phyloP scores from a whole-genome alignment of 2,329 filamentous ascomycete genomes.

The Raffaelea albimanens region DNA sequence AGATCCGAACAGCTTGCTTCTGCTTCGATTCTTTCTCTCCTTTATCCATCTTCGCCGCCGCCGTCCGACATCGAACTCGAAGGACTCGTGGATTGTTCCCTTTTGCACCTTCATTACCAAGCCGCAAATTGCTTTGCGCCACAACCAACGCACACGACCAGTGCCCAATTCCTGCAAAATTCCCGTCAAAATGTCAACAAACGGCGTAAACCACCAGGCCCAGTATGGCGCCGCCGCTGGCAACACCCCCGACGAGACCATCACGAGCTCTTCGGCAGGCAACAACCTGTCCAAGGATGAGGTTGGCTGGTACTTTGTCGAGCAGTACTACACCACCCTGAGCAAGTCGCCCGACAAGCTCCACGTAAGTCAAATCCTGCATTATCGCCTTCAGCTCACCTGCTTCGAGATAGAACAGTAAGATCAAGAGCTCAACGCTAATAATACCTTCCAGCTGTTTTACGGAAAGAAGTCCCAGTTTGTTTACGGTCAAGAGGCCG shows the following conservation, averaged over 20 bases:
- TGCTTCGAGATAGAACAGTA: too few relatives aligned
- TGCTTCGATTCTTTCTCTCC: too few relatives aligned
- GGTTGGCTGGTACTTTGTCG: conserved; percentile 98
- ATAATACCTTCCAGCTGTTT: conserved; percentile 53
- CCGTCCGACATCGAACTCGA: too few relatives aligned
- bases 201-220: conserved; percentile 37
- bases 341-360: conserved; percentile 92
- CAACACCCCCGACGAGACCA: conserved; percentile 22
- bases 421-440: neutral
- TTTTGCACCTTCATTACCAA: too few relatives aligned
- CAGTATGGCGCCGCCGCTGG: conserved; percentile 24
- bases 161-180: neutral
- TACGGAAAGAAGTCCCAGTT: conserved; percentile 95
- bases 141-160: neutral
- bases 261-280: conserved; percentile 22
- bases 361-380: conserved; percentile 47
- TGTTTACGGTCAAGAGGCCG: conserved; percentile 83
- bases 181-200: conserved; percentile 41
- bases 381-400: too few relatives aligned
- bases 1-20: too few relatives aligned
- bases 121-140: too few relatives aligned
- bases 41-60: too few relatives aligned
- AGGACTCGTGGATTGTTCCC: too few relatives aligned
- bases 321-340: conserved; percentile 97
- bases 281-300: conserved; percentile 69